Base-by-base conservation (phyloP, 768 basidiomycete genomes). In the Hirschioporus abietinus region DNA sequence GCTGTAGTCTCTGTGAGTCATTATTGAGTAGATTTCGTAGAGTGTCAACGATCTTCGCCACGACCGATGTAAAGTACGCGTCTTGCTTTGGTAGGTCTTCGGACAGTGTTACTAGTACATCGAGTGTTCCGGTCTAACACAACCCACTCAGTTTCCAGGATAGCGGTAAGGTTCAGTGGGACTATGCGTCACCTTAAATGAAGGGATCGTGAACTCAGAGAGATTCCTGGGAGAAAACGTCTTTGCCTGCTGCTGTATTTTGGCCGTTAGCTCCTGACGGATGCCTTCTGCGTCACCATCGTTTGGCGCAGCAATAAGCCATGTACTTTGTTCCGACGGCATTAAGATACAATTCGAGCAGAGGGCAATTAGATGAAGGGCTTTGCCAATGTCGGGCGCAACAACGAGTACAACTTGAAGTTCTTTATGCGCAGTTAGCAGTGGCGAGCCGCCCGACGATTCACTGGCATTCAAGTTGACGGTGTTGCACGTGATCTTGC, bases 281-380 rank as follows among this genome's bases (percentile, higher is more conserved):
- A 92, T 78, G 7, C 88, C 88, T 67, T 92, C 91, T 0, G 93
- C 83, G 72, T 97, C 93, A 23, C 92, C 93, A 76, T 94, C 89
- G 69, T 88, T 85, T 15, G 96, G 96, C 1, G 93, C 87, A 58
- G 95, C 83, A 68, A 97, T 83, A 70, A 98, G 80, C 96, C 96
- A 98, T 71, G 94, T 96, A 70, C 92, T 91, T 76, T 96, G 90
- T 82, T 97, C 95, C 74, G 94, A 96, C 66, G 95, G 95, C 95
- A 97, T 97, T 64, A 64, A 25, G 12, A 23, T 9, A 60, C 25
- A 64, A 63, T 17, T 61, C 25, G 26, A 24, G 24, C 27, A 24
- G 18, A 27, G 7, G 8, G 20, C 24, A 52, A n/a, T 52, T 12
- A 10, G 12, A 52, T 20, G 20, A 20, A 15, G 15, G 15, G 20